These are phyloP conservation scores for Ogataea populi-albae DNA, from an alignment of 805 yeast genomes.

Conservation along the genomic window DNA sequence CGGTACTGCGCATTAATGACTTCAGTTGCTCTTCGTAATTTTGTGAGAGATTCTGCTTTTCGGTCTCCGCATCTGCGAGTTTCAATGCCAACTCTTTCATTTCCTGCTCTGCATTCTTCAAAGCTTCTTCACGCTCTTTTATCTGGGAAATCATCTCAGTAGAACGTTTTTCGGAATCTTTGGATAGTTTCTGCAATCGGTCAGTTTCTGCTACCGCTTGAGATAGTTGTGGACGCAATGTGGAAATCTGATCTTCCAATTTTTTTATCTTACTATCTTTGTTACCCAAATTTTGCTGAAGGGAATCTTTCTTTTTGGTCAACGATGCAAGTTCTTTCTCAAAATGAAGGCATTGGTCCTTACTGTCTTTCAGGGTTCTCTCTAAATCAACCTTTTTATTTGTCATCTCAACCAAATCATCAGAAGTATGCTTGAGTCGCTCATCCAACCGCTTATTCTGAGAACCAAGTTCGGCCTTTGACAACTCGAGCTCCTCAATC, in stretches of 20 bases:
- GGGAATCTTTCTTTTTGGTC: background rate
- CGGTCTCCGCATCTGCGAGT: background rate
- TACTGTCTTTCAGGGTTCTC: no score
- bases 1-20: no score
- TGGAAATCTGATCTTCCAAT: background rate
- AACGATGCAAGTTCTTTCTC: background rate
- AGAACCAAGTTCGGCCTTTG: slow-evolving; percentile 6
- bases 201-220: no score
- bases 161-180: no score
- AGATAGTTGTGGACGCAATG: no score
- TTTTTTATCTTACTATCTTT: background rate
- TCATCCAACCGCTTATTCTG: slow-evolving; percentile 3
- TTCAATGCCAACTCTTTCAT: background rate
- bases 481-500: slow-evolving; percentile 16
- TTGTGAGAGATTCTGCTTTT: no score
- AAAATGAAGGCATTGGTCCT: no score
- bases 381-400: background rate
- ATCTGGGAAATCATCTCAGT: slow-evolving; percentile 1
- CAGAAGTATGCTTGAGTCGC: slow-evolving; percentile 8
- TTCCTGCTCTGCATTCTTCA: slow-evolving; percentile 4
- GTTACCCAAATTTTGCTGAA: background rate
- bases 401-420: background rate
- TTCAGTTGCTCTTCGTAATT: no score
- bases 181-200: no score
- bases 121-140: slow-evolving; percentile 8